Conservation (phyloP, 2,329 filamentous ascomycete species). For the Tolypocladium endophyticum region DNA sequence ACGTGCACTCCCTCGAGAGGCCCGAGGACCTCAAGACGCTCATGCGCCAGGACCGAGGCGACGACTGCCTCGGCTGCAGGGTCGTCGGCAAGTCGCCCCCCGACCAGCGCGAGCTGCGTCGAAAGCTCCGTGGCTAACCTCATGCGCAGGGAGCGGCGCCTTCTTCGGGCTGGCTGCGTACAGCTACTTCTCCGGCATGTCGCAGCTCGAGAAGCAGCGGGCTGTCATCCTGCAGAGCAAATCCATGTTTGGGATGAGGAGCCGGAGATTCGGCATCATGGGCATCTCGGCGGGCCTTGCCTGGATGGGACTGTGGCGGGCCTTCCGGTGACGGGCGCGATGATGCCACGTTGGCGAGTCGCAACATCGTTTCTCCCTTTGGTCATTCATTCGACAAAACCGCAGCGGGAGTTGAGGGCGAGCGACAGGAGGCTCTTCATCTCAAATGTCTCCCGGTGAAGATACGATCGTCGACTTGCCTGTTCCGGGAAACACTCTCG, state of each 20-base stretch:
- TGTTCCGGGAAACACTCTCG: too few species aligned
- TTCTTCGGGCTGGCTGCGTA: slow-evolving; percentile 69
- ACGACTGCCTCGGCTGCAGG: slow-evolving; percentile 63
- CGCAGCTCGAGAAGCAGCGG: slow-evolving; percentile 57
- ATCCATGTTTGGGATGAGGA: slow-evolving; percentile 62
- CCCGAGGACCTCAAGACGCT: slow-evolving; percentile 52
- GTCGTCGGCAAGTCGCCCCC: slow-evolving; percentile 49
- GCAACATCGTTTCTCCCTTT: neutral
- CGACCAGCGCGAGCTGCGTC: neutral
- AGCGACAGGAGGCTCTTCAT: neutral
- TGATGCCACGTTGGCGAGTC: neutral
- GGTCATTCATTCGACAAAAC: neutral
- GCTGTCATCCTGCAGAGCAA: slow-evolving; percentile 57
- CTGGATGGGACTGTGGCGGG: slow-evolving; percentile 60
- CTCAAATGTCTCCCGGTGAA: neutral
- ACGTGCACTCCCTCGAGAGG: slow-evolving; percentile 42
- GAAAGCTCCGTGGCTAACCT: neutral
- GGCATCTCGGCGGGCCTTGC: slow-evolving; percentile 57
- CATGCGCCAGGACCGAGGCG: slow-evolving; percentile 42
- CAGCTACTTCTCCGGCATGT: slow-evolving; percentile 65
- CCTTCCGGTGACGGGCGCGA: slow-evolving; percentile 37
- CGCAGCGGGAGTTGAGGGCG: neutral
- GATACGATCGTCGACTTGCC: neutral
- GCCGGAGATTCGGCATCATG: slow-evolving; percentile 56
- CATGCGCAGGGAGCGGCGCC: slow-evolving; percentile 53